phyloP scores from a whole-genome alignment of 2,329 filamentous ascomycete genomes.

The Diaporthe sp. region DNA sequence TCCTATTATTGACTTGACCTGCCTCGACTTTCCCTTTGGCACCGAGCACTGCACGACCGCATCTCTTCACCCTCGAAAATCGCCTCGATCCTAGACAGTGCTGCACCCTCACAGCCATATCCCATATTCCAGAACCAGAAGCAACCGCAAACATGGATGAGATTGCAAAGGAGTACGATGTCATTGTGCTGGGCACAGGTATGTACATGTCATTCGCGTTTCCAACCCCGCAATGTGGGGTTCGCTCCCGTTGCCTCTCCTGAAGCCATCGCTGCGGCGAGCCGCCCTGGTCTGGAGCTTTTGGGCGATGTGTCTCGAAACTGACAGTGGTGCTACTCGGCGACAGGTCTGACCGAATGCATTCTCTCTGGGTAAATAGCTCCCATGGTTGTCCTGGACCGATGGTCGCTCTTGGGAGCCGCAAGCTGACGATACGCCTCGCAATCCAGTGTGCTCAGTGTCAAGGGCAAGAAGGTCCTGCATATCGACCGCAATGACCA shows the following conservation, averaged over 20 bases:
- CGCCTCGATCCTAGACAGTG: conserved; percentile 24
- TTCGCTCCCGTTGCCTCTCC: conserved; percentile 34
- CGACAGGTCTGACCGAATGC: conserved; percentile 93
- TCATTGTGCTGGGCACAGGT: conserved; percentile 98
- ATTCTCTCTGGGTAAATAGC: conserved; percentile 89
- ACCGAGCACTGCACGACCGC: conserved; percentile 24
- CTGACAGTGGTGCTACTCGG: conserved; percentile 44
- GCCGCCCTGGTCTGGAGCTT: conserved; percentile 11
- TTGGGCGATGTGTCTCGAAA: conserved; percentile 38
- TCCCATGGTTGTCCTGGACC: background rate
- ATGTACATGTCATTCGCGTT: conserved; percentile 54
- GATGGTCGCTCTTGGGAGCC: background rate
- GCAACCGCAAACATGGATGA: conserved; percentile 82
- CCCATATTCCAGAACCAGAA: conserved; percentile 22
- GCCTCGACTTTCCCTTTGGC: conserved; percentile 36
- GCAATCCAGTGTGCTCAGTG: conserved; percentile 83
- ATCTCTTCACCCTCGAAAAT: conserved; percentile 36
- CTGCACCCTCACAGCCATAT: conserved; percentile 43
- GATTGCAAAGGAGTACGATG: conserved; percentile 98
- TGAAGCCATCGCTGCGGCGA: conserved; percentile 45
- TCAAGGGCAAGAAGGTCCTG: conserved; percentile 98
- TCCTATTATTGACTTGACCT: conserved; percentile 32
- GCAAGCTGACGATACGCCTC: conserved; percentile 22
- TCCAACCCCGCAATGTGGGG: conserved; percentile 47
- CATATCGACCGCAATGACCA: conserved; percentile 99